Evolutionary conservation across 2,329 filamentous ascomycete genomes (phyloP), one percentile per base, ranked within the genome.

Genomic region (Xylariaceae sp.): DNA sequence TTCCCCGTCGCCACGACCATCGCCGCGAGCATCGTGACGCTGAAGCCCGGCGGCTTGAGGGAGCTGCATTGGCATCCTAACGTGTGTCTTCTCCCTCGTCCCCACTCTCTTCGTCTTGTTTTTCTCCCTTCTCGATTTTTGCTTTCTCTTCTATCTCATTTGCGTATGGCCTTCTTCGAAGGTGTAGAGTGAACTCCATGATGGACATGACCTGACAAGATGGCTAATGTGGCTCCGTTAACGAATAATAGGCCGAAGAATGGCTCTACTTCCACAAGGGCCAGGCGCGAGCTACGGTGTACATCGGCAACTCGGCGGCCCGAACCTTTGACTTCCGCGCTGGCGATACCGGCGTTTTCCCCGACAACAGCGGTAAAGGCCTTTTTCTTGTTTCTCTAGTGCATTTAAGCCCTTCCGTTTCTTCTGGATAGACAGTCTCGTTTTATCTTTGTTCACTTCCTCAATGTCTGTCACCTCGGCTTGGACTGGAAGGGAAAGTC

Each of bases 41-140:
- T 85, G 8, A 70, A 82, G 60, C 81, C 81, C 0, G 71, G 71
- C 27, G 80, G 70, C 1, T 59, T 85, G 28, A 65, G 81, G 18
- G 81, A 85, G 60, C 62, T 85, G 19, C 80, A 84, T 52, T 85
- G 81, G 81, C 79, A 83, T 55, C 80, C 79, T 2, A 83, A 79
- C 52, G 76, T 78, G 56, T 60, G 70, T 53, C 36, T 42, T 18
- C 16, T 12, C 15, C 9, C 35, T 1, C 16, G 16, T 24, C n/a
- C n/a, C n/a, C n/a, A n/a, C n/a, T n/a, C n/a, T n/a, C n/a, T n/a
- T n/a, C n/a, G n/a, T n/a, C n/a, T n/a, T n/a, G n/a, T n/a, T n/a
- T n/a, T n/a, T n/a, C n/a, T n/a, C n/a, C n/a, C n/a, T n/a, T n/a
- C n/a, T n/a, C n/a, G n/a, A n/a, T n/a, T n/a, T n/a, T n/a, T n/a